Base-by-base conservation (phyloP, 2,329 filamentous ascomycete species). In the Apiospora rasikravindrae region DNA sequence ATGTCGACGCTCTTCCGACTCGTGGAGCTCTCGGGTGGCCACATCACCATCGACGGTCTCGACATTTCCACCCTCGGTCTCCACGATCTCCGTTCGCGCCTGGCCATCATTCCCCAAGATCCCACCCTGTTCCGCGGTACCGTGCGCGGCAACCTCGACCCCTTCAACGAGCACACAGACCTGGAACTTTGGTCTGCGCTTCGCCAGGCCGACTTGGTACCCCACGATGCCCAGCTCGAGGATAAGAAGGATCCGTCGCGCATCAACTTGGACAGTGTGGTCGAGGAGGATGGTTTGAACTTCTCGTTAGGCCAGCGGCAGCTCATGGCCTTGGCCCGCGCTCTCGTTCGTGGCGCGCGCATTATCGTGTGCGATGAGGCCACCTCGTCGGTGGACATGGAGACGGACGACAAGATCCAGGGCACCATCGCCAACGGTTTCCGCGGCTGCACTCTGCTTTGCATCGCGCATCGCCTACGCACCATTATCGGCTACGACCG, bases 341-440 rank as follows among this genome's bases (percentile, higher is more conserved):
- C 96, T 0, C 89, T 99, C 2, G 96, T 98, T 5, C 91, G 96
- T 49, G 91, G 92, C 61, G 93, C 92, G 0, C 94, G 93, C 77
- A 98, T 98, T 83, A 98, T 98, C 77, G 92, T 99, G 69, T 98
- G 96, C 82, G 96, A 99, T 84, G 96, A 99, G 83, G 96, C 96
- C 0, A 99, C 96, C 0, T 94, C 92, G 1, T 93, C 90, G 0
- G 95, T 98, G 10, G 96, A 98, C 82, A 96, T 98, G 86, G 96
- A 98, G 80, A 98, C 96, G 3, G 96, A 99, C 80, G 92, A 94
- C 82, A 97, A 96, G 88, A 98, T 98, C 80, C 96, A 98, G 82
- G 86, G 87, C 71, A 97, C 95, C 4, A 98, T 98, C 82, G 92
- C 94, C 0, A 88, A 89, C 0, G 95, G 92, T 0, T 98, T 98